Evolutionary conservation across 192 early-diverging fungal species (phyloP), one percentile per base, ranked within the genome.

Genomic region (Cetraspora pellucida): DNA sequence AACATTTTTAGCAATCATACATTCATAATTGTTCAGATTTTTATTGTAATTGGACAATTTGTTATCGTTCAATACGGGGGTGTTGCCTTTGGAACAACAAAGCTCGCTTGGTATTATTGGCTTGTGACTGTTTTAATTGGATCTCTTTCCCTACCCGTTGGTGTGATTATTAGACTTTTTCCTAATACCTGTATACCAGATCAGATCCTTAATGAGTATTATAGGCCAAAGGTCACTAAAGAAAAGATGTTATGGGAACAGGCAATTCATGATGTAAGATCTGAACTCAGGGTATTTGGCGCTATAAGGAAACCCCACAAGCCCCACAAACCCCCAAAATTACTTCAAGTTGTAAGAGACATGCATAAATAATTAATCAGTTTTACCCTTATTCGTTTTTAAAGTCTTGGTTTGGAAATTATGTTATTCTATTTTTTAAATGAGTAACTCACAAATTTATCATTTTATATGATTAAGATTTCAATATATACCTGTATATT

Each of bases 11-110:
- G 87, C 71, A 95, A 99, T 85, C 86, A 86, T 66, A 90, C 92
- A 72, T 98, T 99, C 80, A 79, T 93, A 60, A 60, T 85, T 47
- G 90, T 99, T 72, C 88, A 96, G 77, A 54, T 92, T 17, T 77
- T 91, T 49, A 91, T 95, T 31, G 75, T 95, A 31, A 69, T 82
- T 43, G 84, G 90, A 50, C 97, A 99, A 86, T 88, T 87, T 79
- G 72, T 95, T 57, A 96, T 99, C 80, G 90, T 98, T 55, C 80
- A 89, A 59, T 97, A 92, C 81, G 96, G 94, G 68, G 94, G 97
- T 50, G 83, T 89, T 31, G 95, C 93, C 46, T 99, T 99, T 87
- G 92, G 94, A 72, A 93, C 94, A 8, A 84, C 86, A 19, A 83
- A 88, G 10, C 85, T 97, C 13, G 85, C 79, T 8, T 81, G 69